phyloP scores from a whole-genome alignment of 768 basidiomycete genomes.

The Lepiota venenata region DNA sequence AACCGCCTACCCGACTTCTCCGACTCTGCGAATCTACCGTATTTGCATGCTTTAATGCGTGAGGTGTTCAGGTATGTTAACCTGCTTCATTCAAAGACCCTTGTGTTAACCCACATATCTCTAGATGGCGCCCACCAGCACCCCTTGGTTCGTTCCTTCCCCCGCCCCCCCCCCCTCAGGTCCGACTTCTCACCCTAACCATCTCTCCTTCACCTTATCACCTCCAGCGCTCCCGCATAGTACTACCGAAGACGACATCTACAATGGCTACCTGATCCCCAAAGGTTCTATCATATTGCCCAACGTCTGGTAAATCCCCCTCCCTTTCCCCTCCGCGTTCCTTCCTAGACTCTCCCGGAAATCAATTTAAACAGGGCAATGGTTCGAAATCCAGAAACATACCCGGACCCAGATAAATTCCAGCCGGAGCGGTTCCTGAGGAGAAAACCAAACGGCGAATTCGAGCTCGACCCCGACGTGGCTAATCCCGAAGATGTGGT shows the following conservation, averaged over 20 bases:
- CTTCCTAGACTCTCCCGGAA: neutral
- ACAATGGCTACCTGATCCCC: slow-evolving; percentile 43
- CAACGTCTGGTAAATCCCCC: slow-evolving; percentile 28
- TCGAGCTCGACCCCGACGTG: slow-evolving; percentile 23
- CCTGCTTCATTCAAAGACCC: no score
- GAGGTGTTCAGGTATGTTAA: slow-evolving; percentile 26
- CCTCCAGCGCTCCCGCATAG: slow-evolving; percentile 29
- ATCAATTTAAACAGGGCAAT: slow-evolving; percentile 24
- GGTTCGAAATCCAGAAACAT: slow-evolving; percentile 24
- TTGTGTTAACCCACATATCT: neutral
- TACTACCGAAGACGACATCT: slow-evolving; percentile 38
- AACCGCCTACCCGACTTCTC: slow-evolving; percentile 35
- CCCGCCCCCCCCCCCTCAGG: neutral
- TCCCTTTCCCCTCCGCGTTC: neutral
- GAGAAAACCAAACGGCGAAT: slow-evolving; percentile 1
- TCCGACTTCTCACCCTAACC: neutral
- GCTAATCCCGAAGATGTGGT: slow-evolving; percentile 30
- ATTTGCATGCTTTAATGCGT: slow-evolving; percentile 31
- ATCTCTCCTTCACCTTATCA: neutral
- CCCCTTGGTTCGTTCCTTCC: slow-evolving; percentile 24
- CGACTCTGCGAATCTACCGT: slow-evolving; percentile 35
- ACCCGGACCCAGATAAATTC: slow-evolving; percentile 30
- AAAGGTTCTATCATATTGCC: slow-evolving; percentile 33
- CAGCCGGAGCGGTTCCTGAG: slow-evolving; percentile 42
- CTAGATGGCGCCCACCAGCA: slow-evolving; percentile 24